phyloP scores from a whole-genome alignment of 2,329 filamentous ascomycete species.

The Sordariomycetes sp. region DNA sequence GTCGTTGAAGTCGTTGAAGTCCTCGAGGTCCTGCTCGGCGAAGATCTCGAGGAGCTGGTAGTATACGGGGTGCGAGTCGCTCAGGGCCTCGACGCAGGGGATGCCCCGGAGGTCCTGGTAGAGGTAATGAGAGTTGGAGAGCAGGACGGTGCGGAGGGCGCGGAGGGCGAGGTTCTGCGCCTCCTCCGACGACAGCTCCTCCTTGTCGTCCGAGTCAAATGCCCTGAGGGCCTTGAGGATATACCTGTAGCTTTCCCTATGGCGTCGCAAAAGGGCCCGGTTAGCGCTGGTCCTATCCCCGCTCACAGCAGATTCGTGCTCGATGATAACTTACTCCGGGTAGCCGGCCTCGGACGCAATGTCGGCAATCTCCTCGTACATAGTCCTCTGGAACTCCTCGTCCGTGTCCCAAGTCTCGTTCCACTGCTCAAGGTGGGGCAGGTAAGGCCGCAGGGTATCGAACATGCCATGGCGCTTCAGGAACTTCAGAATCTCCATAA shows the following conservation, averaged over 20 bases:
- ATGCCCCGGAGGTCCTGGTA: constrained; percentile 77
- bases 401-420: constrained; percentile 72
- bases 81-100: constrained; percentile 74
- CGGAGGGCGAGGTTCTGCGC: constrained; percentile 50
- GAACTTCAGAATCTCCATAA: constrained; percentile 78
- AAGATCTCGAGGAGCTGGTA: constrained; percentile 94
- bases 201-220: constrained; percentile 44
- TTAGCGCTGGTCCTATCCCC: not conserved
- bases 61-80: constrained; percentile 72
- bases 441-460: constrained; percentile 71
- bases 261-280: constrained; percentile 2
- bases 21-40: constrained; percentile 84
- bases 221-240: constrained; percentile 51
- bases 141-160: constrained; percentile 42
- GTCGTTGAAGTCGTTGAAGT: constrained; percentile 91
- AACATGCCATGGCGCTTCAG: constrained; percentile 67
- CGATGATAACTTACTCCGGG: constrained; percentile 47
- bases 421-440: constrained; percentile 77
- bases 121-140: constrained; percentile 48
- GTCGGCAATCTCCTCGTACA: constrained; percentile 76
- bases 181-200: constrained; percentile 46
- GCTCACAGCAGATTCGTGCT: not conserved
- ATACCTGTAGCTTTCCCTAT: constrained; percentile 55
- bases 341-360: constrained; percentile 71
- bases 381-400: constrained; percentile 70